Evolutionary conservation across 495 filamentous ascomycete species (phyloP), one percentile per base, ranked within the genome.

Genomic region (Astrothelium macrocarpum): DNA sequence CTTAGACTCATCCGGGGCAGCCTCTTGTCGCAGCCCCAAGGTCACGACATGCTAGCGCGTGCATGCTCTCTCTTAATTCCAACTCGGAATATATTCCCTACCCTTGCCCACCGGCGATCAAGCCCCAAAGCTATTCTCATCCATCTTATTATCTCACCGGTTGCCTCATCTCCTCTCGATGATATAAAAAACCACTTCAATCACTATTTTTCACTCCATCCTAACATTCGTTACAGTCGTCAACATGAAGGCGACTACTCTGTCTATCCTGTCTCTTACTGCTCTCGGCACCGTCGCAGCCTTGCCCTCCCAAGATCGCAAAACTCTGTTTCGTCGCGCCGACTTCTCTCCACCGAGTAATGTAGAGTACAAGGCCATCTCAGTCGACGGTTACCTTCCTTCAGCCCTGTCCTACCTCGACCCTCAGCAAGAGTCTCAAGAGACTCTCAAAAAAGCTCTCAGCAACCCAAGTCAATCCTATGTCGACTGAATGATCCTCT

Each of bases 1-100:
- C 23, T 7, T 39, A 5, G 34, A 14, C 34, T 39, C 5, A 14
- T 29, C 49, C n/a, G n/a, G 45, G 20, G 12, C 12, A 49, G 45
- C 16, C 49, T 9, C 26, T 29, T 56, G 20, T 26, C 20, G 9
- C 25, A n/a, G 49, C 7, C 2, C 25, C 20, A 26, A 56, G 23
- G 49, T 56, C 49, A 56, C 49, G 49, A 56, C 49, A 56, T 29
- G 49, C 49, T 56, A 56, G 49, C 49, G 23, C 20, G 14, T 16
- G n/a, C 34, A 39, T 5, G 34, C 34, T 39, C 34, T 5, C 34
- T 14, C 14, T 39, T 14, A 39, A 39, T n/a, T n/a, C n/a, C n/a
- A n/a, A n/a, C n/a, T n/a, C n/a, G n/a, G n/a, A n/a, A n/a, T n/a
- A n/a, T n/a, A n/a, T n/a, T n/a, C n/a, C n/a, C n/a, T n/a, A n/a